Percentiles rank a stretch among this genome's conserved stretches.
phyloP scores from a whole-genome alignment of 2,329 filamentous ascomycete species.

The Tolypocladium tundrense region DNA sequence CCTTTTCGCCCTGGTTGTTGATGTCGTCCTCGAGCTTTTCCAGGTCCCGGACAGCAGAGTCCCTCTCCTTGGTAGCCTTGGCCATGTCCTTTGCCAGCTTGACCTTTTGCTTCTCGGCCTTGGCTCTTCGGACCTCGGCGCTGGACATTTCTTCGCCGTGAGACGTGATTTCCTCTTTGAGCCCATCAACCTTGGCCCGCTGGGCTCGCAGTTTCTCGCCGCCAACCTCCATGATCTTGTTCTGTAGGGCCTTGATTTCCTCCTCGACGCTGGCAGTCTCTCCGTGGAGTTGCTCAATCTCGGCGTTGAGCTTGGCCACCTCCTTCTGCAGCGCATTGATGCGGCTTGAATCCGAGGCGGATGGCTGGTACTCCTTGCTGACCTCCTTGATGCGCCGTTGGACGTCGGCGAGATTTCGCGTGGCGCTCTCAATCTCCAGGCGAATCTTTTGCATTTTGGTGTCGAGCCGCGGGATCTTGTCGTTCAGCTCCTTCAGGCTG shows the following conservation, averaged over 20 bases:
- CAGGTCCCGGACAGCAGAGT: constrained; percentile 59
- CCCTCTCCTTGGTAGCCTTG: constrained; percentile 72
- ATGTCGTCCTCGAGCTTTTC: constrained; percentile 73
- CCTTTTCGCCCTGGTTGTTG: constrained; percentile 63
- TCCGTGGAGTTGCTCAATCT: constrained; percentile 67
- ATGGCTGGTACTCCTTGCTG: constrained; percentile 67
- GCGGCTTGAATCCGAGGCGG: constrained; percentile 68
- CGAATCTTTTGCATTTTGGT: constrained; percentile 85
- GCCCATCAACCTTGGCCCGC: constrained; percentile 78
- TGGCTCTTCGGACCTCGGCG: constrained; percentile 79
- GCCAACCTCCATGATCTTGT: constrained; percentile 97
- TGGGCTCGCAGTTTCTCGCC: constrained; percentile 87
- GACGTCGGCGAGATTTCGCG: constrained; percentile 74
- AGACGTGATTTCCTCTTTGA: constrained; percentile 76
- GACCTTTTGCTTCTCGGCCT: constrained; percentile 81
- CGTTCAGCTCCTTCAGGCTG: constrained; percentile 59
- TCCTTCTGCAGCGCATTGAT: constrained; percentile 66
- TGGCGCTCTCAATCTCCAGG: constrained; percentile 79
- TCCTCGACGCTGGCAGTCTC: constrained; percentile 87
- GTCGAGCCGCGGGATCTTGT: constrained; percentile 74
- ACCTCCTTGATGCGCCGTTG: constrained; percentile 81
- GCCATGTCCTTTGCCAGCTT: constrained; percentile 79
- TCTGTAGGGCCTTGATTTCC: constrained; percentile 85
- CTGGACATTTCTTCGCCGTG: constrained; percentile 74
- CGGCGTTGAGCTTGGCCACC: constrained; percentile 62